phyloP scores from a whole-genome alignment of 441 rosid species.

The Dalechampia spathulata region DNA sequence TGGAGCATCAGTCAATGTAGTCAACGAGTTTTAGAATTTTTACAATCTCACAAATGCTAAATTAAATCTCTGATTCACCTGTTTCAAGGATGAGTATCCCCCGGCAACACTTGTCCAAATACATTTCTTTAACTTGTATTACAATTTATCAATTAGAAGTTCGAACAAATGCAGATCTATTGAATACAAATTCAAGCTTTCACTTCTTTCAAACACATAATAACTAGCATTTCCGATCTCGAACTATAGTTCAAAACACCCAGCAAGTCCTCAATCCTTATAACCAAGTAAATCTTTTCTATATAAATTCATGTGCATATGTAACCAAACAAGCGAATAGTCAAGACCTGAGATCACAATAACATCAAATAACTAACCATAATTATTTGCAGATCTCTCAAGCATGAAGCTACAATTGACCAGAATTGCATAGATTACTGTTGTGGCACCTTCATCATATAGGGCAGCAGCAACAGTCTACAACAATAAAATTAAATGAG shows the following conservation, averaged over 20 bases:
- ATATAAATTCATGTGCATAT: background rate
- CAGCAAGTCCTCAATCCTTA: background rate
- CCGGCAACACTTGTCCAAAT: background rate
- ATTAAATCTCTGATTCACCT: background rate
- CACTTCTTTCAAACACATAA: background rate
- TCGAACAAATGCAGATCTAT: background rate
- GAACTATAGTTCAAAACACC: background rate
- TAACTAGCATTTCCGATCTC: background rate
- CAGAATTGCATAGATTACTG: slow-evolving; percentile 72
- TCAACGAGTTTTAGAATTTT: background rate
- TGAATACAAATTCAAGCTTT: background rate
- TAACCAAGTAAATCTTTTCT: too few relatives aligned
- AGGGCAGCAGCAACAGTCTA: slow-evolving; percentile 84
- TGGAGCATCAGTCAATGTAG: background rate
- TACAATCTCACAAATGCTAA: background rate
- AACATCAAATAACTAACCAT: slow-evolving; percentile 42
- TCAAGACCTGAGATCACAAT: background rate
- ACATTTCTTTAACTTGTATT: background rate
- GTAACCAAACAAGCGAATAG: background rate
- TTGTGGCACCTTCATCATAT: slow-evolving; percentile 85
- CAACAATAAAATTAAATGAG: slow-evolving; percentile 22
- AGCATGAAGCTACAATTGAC: slow-evolving; percentile 94
- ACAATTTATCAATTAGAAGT: slow-evolving; percentile 2
- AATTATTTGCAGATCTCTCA: slow-evolving; percentile 90
- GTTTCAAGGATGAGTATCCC: background rate